Percentiles rank a stretch among this genome's conserved stretches.
phyloP scores from a whole-genome alignment of 169 alveolate species.

The Cryptosporidium viatorum region DNA sequence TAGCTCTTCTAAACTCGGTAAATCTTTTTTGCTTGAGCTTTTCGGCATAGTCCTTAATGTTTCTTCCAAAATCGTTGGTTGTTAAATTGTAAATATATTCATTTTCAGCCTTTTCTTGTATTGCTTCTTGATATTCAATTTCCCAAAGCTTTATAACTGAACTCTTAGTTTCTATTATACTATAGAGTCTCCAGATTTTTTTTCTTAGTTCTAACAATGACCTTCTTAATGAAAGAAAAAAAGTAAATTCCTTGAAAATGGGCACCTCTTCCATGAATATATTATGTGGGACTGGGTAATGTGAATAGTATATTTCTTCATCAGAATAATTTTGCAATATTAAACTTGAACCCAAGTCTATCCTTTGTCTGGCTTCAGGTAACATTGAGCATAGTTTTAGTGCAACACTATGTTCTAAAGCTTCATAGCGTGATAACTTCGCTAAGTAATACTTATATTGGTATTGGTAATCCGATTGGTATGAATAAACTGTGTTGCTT shows the following conservation, averaged over 20 bases:
- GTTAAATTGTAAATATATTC: slow-evolving; percentile 31
- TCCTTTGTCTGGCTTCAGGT: slow-evolving; percentile 46
- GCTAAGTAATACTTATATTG: slow-evolving; percentile 53
- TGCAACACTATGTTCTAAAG: slow-evolving; percentile 24
- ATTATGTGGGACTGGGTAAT: slow-evolving; percentile 36
- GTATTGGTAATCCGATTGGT: slow-evolving; percentile 55
- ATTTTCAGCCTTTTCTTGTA: slow-evolving; percentile 43
- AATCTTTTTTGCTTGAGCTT: slow-evolving; percentile 38
- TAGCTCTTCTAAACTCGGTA: slow-evolving; percentile 18
- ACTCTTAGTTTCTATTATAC: slow-evolving; percentile 54
- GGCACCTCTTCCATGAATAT: slow-evolving; percentile 2
- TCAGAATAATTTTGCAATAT: slow-evolving; percentile 50
- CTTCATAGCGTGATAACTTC: slow-evolving; percentile 34
- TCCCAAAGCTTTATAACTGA: slow-evolving; percentile 46
- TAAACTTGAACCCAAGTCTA: neutral
- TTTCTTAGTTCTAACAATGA: slow-evolving; percentile 29
- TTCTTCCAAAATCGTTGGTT: slow-evolving; percentile 23
- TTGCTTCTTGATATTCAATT: slow-evolving; percentile 50
- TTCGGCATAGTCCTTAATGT: slow-evolving; percentile 32
- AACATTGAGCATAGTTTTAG: slow-evolving; percentile 26
- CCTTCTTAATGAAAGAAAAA: slow-evolving; percentile 36
- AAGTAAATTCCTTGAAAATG: slow-evolving; percentile 22
- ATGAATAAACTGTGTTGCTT: slow-evolving; percentile 21
- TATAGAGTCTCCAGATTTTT: slow-evolving; percentile 52
- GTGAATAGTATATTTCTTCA: slow-evolving; percentile 53